These are phyloP conservation scores for Auricularia cornea DNA, from an alignment of 768 basidiomycete genomes.

Conservation along the genomic window DNA sequence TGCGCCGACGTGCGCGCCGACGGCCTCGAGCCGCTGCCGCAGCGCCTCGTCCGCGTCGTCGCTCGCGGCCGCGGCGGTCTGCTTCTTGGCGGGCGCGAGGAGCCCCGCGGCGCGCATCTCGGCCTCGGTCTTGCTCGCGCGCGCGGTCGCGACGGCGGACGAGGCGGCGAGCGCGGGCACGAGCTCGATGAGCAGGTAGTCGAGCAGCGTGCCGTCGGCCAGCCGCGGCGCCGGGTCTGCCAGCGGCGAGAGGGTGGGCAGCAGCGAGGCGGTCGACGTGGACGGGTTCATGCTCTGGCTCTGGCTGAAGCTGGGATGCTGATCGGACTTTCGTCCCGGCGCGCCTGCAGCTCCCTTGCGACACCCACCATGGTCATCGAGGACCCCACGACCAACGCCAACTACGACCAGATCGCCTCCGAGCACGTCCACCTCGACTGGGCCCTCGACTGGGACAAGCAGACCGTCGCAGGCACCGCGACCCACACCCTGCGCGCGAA, in stretches of 20 bases:
- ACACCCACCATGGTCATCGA: neutral
- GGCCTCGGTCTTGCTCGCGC: constrained; percentile 60
- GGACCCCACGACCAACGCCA: constrained; percentile 74
- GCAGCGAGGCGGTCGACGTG: constrained; percentile 14
- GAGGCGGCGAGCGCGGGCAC: constrained; percentile 69
- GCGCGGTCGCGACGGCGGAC: constrained; percentile 58
- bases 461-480: constrained; percentile 56
- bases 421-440: constrained; percentile 68
- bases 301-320: too few relatives aligned
- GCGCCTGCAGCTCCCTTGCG: neutral
- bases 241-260: constrained; percentile 37
- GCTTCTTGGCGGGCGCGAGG: constrained; percentile 40
- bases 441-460: constrained; percentile 61
- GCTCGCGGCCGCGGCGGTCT: constrained; percentile 9
- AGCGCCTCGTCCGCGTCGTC: constrained; percentile 74
- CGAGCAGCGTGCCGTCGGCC: constrained; percentile 64
- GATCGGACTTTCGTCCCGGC: neutral
- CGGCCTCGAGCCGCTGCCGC: constrained; percentile 61
- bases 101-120: constrained; percentile 77
- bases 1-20: constrained; percentile 80
- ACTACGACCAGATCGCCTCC: constrained; percentile 61
- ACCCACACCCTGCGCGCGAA: constrained; percentile 52
- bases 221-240: constrained; percentile 56
- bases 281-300: neutral
- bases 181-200: constrained; percentile 80